A percentile compares a stretch with the other conserved stretches of the same genome.
These are phyloP conservation scores for Spongiforma sp. DNA, from an alignment of 1,284 basidiomycete species.

Conservation along the genomic window DNA sequence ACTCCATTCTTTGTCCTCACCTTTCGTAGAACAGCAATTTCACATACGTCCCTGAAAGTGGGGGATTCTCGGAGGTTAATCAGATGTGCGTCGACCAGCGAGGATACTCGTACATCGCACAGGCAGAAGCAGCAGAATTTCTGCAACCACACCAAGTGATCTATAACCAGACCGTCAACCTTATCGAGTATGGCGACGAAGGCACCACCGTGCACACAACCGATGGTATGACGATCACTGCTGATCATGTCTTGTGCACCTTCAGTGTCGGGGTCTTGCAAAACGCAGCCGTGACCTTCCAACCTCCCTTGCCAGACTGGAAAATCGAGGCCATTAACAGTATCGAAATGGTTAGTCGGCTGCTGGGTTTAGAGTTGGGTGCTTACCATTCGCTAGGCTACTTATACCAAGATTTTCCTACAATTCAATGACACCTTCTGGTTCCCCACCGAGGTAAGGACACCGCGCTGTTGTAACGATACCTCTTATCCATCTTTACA, in stretches of 20 bases:
- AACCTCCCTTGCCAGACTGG: slow-evolving; percentile 62
- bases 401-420: slow-evolving; percentile 75
- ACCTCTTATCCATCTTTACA: background rate
- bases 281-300: slow-evolving; percentile 60
- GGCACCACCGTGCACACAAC: slow-evolving; percentile 53
- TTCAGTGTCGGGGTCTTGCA: slow-evolving; percentile 71
- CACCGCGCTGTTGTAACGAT: background rate
- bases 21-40: slow-evolving; percentile 62
- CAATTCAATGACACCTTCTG: slow-evolving; percentile 71
- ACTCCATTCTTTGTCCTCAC: slow-evolving; percentile 12
- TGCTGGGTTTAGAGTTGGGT: background rate
- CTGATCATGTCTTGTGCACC: slow-evolving; percentile 63
- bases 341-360: slow-evolving; percentile 59
- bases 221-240: slow-evolving; percentile 49
- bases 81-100: slow-evolving; percentile 62
- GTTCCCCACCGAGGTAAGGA: slow-evolving; percentile 64
- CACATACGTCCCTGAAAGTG: slow-evolving; percentile 57
- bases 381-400: slow-evolving; percentile 41
- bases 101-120: slow-evolving; percentile 62
- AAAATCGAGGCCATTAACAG: slow-evolving; percentile 70
- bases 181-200: slow-evolving; percentile 50
- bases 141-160: slow-evolving; percentile 49
- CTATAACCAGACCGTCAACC: slow-evolving; percentile 57
- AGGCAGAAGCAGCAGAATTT: slow-evolving; percentile 60
- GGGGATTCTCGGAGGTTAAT: slow-evolving; percentile 65